A percentile compares a stretch with the other conserved stretches of the same genome.
Conservation (phyloP, 495 filamentous ascomycete genomes). For the Chaetomium tenue region DNA sequence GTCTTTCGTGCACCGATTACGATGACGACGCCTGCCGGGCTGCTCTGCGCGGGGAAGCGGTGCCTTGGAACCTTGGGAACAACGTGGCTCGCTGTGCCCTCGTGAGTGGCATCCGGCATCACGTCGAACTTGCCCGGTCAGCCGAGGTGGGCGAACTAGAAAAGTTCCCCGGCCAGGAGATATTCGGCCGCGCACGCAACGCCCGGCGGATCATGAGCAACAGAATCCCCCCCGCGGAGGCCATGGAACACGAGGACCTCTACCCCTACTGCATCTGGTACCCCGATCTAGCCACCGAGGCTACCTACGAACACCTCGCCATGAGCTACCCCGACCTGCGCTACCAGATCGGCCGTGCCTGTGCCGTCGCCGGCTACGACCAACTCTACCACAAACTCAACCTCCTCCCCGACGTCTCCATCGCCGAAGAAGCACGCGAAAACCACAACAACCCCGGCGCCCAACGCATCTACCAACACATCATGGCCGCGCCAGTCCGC, state of each 20-base stretch:
- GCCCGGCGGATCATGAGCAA: slow-evolving; percentile 3
- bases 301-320: slow-evolving; percentile 35
- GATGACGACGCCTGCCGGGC: background rate
- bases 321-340: slow-evolving; percentile 21
- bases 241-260: slow-evolving; percentile 20
- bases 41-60: background rate
- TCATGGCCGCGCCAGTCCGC: slow-evolving; percentile 18
- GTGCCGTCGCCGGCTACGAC: slow-evolving; percentile 27
- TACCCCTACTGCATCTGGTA: slow-evolving; percentile 48
- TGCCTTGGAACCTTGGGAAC: background rate
- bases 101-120: background rate
- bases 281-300: slow-evolving; percentile 38
- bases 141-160: background rate
- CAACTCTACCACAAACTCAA: slow-evolving; percentile 24
- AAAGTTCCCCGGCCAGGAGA: background rate
- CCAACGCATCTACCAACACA: slow-evolving; percentile 17
- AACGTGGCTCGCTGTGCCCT: background rate
- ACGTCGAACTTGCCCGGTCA: background rate
- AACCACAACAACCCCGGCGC: slow-evolving; percentile 6
- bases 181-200: background rate
- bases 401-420: slow-evolving; percentile 25
- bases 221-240: background rate
- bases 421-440: slow-evolving; percentile 29
- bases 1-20: background rate
- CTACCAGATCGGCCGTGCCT: slow-evolving; percentile 26